phyloP scores from a whole-genome alignment of 805 yeast species.

The Spathaspora gorwiae region DNA sequence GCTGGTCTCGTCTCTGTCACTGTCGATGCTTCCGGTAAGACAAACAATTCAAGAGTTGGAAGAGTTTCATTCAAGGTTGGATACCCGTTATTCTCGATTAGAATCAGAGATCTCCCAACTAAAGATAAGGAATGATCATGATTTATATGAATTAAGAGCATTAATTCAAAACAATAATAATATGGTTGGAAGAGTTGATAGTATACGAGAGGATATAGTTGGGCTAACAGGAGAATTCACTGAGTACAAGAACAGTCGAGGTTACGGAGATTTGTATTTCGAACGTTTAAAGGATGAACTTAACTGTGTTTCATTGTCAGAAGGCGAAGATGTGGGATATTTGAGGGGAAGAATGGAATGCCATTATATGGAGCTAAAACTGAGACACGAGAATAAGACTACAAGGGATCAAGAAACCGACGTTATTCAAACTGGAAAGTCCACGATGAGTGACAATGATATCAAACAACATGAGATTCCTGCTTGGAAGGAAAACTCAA shows the following conservation, averaged over 20 bases:
- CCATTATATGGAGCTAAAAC: neutral
- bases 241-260: neutral
- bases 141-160: neutral
- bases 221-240: neutral
- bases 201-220: conserved; percentile 1
- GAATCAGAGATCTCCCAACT: conserved; percentile 3
- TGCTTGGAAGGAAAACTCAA: no score
- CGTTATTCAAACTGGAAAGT: no score
- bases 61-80: conserved; percentile 4
- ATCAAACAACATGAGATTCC: no score
- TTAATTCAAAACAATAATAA: conserved; percentile 2
- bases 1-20: neutral
- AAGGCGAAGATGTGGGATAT: neutral
- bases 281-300: neutral
- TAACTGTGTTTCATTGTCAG: neutral
- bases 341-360: neutral
- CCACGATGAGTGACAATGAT: no score
- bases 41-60: conserved; percentile 9
- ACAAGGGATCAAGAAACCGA: no score
- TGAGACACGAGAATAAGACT: neutral
- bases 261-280: neutral
- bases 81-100: neutral
- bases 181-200: conserved; percentile 3
- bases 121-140: conserved; percentile 1
- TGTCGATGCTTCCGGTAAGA: neutral